A percentile compares a stretch with the other conserved stretches of the same genome.
Evolutionary conservation across 2,329 filamentous ascomycete species (phyloP).

Genomic region (Pyrenochaeta sp.): DNA sequence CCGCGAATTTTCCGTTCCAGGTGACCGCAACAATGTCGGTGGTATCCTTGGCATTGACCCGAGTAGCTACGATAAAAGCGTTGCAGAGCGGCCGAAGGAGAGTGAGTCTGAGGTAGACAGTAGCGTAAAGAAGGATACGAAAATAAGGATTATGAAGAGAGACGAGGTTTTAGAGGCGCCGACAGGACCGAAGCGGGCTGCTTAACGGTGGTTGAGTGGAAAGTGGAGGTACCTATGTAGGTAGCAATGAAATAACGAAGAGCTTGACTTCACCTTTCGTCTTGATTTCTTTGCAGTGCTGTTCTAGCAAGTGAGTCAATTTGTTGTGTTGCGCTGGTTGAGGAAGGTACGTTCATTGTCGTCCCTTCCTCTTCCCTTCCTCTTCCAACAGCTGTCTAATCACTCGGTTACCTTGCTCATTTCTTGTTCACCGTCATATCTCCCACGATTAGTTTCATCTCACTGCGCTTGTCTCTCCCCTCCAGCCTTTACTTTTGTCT

Average conservation of each 20-base stretch:
- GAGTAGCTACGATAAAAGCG: conserved; percentile 63
- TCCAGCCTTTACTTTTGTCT: neutral
- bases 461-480: neutral
- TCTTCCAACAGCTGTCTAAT: neutral
- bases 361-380: conserved; percentile 24
- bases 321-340: neutral
- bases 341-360: conserved; percentile 20
- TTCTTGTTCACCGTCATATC: neutral
- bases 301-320: neutral
- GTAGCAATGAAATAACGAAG: conserved; percentile 42
- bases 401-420: neutral
- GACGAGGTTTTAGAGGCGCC: conserved; percentile 48
- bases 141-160: conserved; percentile 50
- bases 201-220: conserved; percentile 22
- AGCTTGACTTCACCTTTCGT: conserved; percentile 22
- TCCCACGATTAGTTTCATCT: neutral
- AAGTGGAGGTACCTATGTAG: conserved; percentile 19
- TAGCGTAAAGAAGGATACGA: conserved; percentile 41
- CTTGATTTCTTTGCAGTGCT: neutral
- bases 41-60: conserved; percentile 72
- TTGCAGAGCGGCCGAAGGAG: conserved; percentile 47
- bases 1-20: conserved; percentile 93
- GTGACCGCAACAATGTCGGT: conserved; percentile 85
- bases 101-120: conserved; percentile 36
- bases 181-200: conserved; percentile 46